Percentiles rank a stretch among this genome's conserved stretches.
phyloP scores from a whole-genome alignment of 1,139 yeast species.

The Saccharomycopsis crataegensis region DNA sequence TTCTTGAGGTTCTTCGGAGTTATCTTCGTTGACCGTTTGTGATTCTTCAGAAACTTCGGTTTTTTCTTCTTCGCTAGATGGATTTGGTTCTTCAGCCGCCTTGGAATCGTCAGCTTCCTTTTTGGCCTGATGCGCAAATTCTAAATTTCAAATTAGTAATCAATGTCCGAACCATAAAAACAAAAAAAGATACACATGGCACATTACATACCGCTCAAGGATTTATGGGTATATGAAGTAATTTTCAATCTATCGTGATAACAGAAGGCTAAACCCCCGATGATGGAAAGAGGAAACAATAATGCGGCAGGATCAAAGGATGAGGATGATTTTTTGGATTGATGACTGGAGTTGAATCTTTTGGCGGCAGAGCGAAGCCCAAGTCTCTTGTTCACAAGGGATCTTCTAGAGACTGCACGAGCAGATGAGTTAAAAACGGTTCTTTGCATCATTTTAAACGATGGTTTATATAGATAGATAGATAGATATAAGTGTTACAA shows the following conservation, averaged over 20 bases:
- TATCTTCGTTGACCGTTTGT: slow-evolving; percentile 7
- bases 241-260: slow-evolving; percentile 11
- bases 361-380: neutral
- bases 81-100: neutral
- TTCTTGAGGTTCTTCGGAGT: slow-evolving; percentile 24
- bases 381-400: neutral
- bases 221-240: neutral
- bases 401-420: neutral
- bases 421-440: neutral
- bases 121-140: neutral
- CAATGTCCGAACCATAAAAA: neutral
- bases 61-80: neutral
- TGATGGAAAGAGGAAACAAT: slow-evolving; percentile 11
- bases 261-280: slow-evolving; percentile 1
- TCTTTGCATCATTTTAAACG: neutral
- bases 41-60: neutral
- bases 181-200: neutral
- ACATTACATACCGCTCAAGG: slow-evolving; percentile 2
- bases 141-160: neutral
- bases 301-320: neutral
- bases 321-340: neutral
- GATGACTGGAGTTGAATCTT: slow-evolving; percentile 5
- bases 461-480: too few relatives aligned
- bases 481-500: too few relatives aligned
- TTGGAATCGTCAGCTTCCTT: neutral